Evolutionary conservation across 1,139 yeast species (phyloP), one percentile per base, ranked within the genome.

Genomic region (Saccharomyces pastorianus): DNA sequence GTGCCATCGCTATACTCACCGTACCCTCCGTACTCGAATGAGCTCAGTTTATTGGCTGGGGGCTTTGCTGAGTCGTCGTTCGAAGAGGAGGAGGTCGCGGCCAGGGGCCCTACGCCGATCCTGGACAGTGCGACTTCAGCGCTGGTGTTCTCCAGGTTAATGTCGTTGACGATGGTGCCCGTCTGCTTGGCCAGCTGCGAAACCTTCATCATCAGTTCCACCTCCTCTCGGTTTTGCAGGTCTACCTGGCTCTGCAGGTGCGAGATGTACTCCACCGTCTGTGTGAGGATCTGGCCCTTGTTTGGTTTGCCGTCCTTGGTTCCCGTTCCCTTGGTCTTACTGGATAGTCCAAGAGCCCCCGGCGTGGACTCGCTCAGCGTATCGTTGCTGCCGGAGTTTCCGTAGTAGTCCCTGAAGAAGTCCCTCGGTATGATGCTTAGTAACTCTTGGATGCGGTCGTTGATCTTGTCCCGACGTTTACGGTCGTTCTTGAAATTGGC

Each of bases 271-370:
- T 89, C 96, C 2, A 90, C 96, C 0, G 95, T 82, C 64, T 88
- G 85, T 17, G 90, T 80, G 58, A 91, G 74, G 11, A 91, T 88
- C 62, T 90, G 96, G 1, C 97, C 97, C 72, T 91, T 91, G 66
- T 90, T 90, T 1, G 97, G 97, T 61, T 85, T 85, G 4, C 96
- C 96, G 64, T 88, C 96, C 60, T 86, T 87, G 4, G 70, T 68
- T 6, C 70, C 71, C 6, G 70, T 63, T 14, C 67, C 66, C 55
- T 64, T 67, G 25, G 78, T 23, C 72, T 73, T 1, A 13, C 28
- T 27, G 28, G 31, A 27, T 7, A 46, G 17, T 2, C 29, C 31
- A n/a, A n/a, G 29, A 86, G 76, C 64, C 84, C 95, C 65, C 81
- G 91, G 61, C 85, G 90, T 68, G 80, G 84, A 57, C 84, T 95